Percentiles rank a stretch among this genome's conserved stretches.
These are phyloP conservation scores for Dichotomocladium elegans DNA, from an alignment of 371 early-diverging fungal genomes.

Conservation along the genomic window DNA sequence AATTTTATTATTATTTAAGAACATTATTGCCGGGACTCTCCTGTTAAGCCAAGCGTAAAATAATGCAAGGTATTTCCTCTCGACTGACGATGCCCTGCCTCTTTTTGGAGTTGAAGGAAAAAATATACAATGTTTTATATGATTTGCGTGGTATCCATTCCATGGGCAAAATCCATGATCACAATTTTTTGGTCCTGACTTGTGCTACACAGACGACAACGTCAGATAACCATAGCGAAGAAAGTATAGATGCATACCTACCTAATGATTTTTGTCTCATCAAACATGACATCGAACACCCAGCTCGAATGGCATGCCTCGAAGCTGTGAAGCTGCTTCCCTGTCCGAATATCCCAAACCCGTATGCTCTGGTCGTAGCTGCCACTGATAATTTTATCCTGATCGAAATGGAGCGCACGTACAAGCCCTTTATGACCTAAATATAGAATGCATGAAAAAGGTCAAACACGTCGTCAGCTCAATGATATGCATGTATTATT, in stretches of 20 bases:
- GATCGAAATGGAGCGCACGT: constrained; percentile 77
- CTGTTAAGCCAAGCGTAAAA: neutral
- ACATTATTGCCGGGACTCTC: neutral
- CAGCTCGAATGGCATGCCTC: constrained; percentile 78
- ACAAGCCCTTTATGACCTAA: constrained; percentile 88
- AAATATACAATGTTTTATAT: neutral
- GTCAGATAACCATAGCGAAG: neutral
- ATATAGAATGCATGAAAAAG: constrained; percentile 19
- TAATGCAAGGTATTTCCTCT: neutral
- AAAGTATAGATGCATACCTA: constrained; percentile 12
- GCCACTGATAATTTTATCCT: constrained; percentile 46
- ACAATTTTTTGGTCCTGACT: constrained; percentile 79
- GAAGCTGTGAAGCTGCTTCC: constrained; percentile 48
- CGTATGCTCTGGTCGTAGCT: constrained; percentile 95
- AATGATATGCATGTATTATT: too few species aligned
- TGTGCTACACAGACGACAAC: constrained; percentile 35
- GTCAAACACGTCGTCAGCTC: too few species aligned
- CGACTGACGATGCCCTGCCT: neutral
- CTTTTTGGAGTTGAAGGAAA: neutral
- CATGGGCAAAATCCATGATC: constrained; percentile 80
- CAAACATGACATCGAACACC: constrained; percentile 94
- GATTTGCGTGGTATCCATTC: constrained; percentile 16
- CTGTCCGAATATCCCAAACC: constrained; percentile 80
- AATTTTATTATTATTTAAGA: too few species aligned
- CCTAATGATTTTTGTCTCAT: constrained; percentile 75